A percentile compares a stretch with the other conserved stretches of the same genome.
Conservation (phyloP, 2,329 filamentous ascomycete species). For the Pestalotiopsis sp. region DNA sequence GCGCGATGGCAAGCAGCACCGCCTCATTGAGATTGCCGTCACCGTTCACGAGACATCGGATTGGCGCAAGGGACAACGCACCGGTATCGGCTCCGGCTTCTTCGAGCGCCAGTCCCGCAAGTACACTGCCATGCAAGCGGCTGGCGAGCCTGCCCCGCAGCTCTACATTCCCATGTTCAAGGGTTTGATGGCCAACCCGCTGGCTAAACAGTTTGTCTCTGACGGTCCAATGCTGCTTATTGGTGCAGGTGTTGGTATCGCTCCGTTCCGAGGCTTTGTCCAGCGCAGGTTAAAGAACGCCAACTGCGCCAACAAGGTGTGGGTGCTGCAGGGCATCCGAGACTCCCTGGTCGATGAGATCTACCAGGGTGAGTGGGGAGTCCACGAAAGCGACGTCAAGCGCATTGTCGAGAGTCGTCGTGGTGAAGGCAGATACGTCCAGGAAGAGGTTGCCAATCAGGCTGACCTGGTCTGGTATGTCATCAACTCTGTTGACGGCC, state of each 20-base stretch:
- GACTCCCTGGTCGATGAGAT: slow-evolving; percentile 94
- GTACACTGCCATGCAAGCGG: slow-evolving; percentile 69
- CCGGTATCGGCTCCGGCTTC: slow-evolving; percentile 90
- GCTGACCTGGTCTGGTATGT: slow-evolving; percentile 98
- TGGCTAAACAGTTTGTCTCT: slow-evolving; percentile 87
- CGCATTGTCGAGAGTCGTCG: slow-evolving; percentile 76
- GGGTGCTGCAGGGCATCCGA: slow-evolving; percentile 37
- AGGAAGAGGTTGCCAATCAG: slow-evolving; percentile 90
- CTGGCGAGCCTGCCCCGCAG: slow-evolving; percentile 59
- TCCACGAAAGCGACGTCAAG: slow-evolving; percentile 86
- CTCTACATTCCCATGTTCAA: slow-evolving; percentile 96
- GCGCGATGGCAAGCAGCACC: slow-evolving; percentile 70
- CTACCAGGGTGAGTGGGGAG: slow-evolving; percentile 94
- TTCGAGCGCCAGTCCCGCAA: slow-evolving; percentile 82
- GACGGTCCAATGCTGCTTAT: slow-evolving; percentile 98
- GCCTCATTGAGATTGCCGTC: slow-evolving; percentile 94
- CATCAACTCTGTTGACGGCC: slow-evolving; percentile 92
- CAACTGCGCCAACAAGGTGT: slow-evolving; percentile 39
- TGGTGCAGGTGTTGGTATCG: slow-evolving; percentile 93
- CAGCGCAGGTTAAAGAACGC: slow-evolving; percentile 62
- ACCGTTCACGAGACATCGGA: slow-evolving; percentile 87
- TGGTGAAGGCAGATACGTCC: slow-evolving; percentile 87
- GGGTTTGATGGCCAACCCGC: slow-evolving; percentile 94
- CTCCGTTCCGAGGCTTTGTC: slow-evolving; percentile 96
- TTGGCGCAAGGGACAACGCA: slow-evolving; percentile 73